A percentile compares a stretch with the other conserved stretches of the same genome.
Conservation (phyloP, 1,139 yeast genomes). For the Hyphopichia khmerensis region DNA sequence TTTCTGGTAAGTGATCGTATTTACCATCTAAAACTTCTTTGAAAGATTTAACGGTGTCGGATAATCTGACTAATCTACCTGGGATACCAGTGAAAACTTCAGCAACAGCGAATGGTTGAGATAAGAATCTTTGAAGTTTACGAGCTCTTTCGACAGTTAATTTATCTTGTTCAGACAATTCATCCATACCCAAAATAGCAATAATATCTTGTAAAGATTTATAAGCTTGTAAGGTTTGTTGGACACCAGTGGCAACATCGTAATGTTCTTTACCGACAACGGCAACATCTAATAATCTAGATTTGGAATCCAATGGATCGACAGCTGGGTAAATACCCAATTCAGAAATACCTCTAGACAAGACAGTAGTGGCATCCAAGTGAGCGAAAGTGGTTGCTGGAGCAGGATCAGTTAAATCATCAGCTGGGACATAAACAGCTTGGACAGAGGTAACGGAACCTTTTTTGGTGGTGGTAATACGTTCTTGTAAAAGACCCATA, state of each 20-base stretch:
- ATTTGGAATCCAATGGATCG: slow-evolving; percentile 99
- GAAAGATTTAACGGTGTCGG: slow-evolving; percentile 93
- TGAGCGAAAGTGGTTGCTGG: slow-evolving; percentile 99
- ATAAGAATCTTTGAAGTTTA: slow-evolving; percentile 99
- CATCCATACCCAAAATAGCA: slow-evolving; percentile 99
- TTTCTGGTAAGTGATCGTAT: slow-evolving; percentile 98
- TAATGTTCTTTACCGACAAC: slow-evolving; percentile 99
- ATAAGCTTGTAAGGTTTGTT: slow-evolving; percentile 99
- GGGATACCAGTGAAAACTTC: slow-evolving; percentile 99
- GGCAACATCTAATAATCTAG: slow-evolving; percentile 95
- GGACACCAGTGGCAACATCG: slow-evolving; percentile 90
- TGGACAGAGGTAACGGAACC: slow-evolving; percentile 99
- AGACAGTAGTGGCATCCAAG: slow-evolving; percentile 99
- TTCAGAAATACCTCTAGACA: slow-evolving; percentile 99
- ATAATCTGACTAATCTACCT: slow-evolving; percentile 95
- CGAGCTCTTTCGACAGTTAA: slow-evolving; percentile 99
- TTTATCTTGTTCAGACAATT: slow-evolving; percentile 97
- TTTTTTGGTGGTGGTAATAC: slow-evolving; percentile 99
- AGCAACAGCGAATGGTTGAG: slow-evolving; percentile 99
- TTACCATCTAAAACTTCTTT: slow-evolving; percentile 97
- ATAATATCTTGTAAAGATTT: slow-evolving; percentile 99
- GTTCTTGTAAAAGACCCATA: slow-evolving; percentile 99
- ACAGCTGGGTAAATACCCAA: slow-evolving; percentile 99
- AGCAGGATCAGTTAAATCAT: slow-evolving; percentile 99
- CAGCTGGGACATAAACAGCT: slow-evolving; percentile 99